Base-by-base conservation (phyloP, 2,329 filamentous ascomycete species). In the Alternaria metachromatica region DNA sequence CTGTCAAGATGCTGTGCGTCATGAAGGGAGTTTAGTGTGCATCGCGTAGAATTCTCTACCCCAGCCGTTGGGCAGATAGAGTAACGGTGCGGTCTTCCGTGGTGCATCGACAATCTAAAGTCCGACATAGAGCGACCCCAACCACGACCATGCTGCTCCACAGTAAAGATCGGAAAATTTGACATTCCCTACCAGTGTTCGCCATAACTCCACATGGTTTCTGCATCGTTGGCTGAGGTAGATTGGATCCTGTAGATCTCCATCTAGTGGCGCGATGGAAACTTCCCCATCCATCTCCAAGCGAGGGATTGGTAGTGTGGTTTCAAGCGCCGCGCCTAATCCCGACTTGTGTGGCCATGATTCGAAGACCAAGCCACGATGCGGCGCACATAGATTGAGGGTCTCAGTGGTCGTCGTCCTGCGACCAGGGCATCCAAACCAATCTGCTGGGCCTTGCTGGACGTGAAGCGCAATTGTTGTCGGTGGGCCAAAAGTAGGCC, bases 381-480 rank as follows among this genome's bases (percentile, higher is more conserved):
- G 60, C 55, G 56, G 49, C 43, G 60, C 60, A 50, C 43, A 50
- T 63, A 28, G 56, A 63, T 60, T 63, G 60, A 49, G 50, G 55
- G 25, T 37, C 28, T 30, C 37, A 37, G 33, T 37, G 33, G 33
- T 37, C 33, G 33, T 37, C 20, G 30, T 60, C 28, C 41, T 61
- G 58, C 58, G 53, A 50, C 58, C 45, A 50, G 45, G 45, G 45
- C 12, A 15, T 23, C 49, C 41, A 33, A 45, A 28, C 57, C 49
- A 45, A 44, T 33, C 18, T 28, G 48, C 37, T 45, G 57, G 51
- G 44, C 30, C 20, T 41, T 53, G 49, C 30, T 41, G 30, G 20
- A 41, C 15, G 8, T 43, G 58, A 58, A n/a, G 55, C 45, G n/a
- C 55, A 20, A 18, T 45, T 41, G 10, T 26, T 18, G 15, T 45